Conservation (phyloP, 75 land plant species). For the Picea sitchensis region DNA sequence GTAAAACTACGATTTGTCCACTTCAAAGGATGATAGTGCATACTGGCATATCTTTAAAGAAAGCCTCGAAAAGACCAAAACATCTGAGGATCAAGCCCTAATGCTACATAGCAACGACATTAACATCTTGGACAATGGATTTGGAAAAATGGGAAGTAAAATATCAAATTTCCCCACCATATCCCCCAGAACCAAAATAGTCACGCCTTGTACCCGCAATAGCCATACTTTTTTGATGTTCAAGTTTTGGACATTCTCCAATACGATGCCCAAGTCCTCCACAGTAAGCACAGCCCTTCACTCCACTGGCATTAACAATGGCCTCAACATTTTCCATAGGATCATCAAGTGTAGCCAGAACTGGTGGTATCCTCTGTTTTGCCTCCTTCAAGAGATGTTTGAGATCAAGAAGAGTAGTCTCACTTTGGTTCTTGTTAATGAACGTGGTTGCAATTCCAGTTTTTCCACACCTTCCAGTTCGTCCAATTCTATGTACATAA, state of each 20-base stretch:
- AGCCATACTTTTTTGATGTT: constrained; percentile 79
- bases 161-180: constrained; percentile 71
- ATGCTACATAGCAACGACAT: no score
- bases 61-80: no score
- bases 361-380: constrained; percentile 87
- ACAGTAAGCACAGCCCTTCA: constrained; percentile 89
- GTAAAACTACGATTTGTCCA: no score
- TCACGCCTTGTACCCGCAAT: constrained; percentile 85
- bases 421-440: constrained; percentile 89
- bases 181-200: constrained; percentile 84
- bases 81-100: no score
- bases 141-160: no score
- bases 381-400: constrained; percentile 89
- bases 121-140: no score
- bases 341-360: constrained; percentile 75
- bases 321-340: constrained; percentile 86
- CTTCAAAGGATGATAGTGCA: no score
- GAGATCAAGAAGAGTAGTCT: constrained; percentile 80
- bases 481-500: constrained; percentile 88
- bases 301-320: constrained; percentile 72
- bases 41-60: no score
- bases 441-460: constrained; percentile 94
- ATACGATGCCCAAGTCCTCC: constrained; percentile 94
- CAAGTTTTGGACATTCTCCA: constrained; percentile 81
- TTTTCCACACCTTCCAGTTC: constrained; percentile 92